Percentiles rank a stretch among this genome's conserved stretches.
Conservation (phyloP, 352 stramenopile genomes). For the Blastocystis sp. region DNA sequence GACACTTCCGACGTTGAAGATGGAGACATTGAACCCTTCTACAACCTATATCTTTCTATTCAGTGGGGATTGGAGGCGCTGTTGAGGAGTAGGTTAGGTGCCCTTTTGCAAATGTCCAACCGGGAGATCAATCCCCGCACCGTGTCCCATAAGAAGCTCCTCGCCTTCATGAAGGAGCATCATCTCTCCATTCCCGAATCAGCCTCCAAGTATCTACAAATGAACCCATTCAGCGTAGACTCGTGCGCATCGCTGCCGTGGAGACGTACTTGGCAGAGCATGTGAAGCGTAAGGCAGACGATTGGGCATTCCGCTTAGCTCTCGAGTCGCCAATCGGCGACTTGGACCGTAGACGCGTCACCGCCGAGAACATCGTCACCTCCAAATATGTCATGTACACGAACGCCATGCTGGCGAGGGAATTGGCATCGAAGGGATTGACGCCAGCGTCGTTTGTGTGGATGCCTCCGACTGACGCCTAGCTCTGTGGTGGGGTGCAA, state of each 20-base stretch:
- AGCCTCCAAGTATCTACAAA: not conserved
- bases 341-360: not conserved
- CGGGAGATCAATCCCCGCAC: not conserved
- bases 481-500: not conserved
- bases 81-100: not conserved
- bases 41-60: not conserved
- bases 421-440: not conserved
- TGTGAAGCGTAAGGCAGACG: not conserved
- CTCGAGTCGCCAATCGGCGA: not conserved
- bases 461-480: not conserved
- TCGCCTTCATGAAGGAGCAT: slow-evolving; percentile 5
- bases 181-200: not conserved
- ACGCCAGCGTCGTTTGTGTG: not conserved
- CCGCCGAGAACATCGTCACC: not conserved
- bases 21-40: not conserved
- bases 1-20: not conserved
- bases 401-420: not conserved
- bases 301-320: not conserved
- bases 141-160: not conserved
- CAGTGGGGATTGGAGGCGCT: not conserved
- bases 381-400: not conserved
- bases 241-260: not conserved
- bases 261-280: slow-evolving; percentile 14
- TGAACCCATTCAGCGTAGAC: not conserved
- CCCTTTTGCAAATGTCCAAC: not conserved